Evolutionary conservation across 2,329 filamentous ascomycete species (phyloP), one percentile per base, ranked within the genome.

Genomic region (Pseudocercospora vitis): DNA sequence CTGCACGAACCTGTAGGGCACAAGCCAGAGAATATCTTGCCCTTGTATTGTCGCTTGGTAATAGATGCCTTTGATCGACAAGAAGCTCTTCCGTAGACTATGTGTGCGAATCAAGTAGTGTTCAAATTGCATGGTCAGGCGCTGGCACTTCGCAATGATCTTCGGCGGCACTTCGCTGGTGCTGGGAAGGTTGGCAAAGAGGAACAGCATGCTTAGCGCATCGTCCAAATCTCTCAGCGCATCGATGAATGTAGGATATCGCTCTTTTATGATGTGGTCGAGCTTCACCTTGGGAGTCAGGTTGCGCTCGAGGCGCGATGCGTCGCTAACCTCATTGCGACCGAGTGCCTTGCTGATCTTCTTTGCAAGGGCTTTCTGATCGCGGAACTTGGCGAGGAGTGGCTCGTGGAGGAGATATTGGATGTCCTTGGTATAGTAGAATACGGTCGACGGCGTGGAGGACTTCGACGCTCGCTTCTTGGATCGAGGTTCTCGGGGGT

Each of bases 1-100:
- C 78, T 99, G 94, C 68, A 97, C 96, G 75, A 99, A 99, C 72
- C 90, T 90, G 78, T 99, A 99, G 1, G 94, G 94, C 8, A 96
- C 92, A 32, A 99, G 80, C 94, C 94, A 99, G 62, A 97, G 79
- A 46, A 99, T 88, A 68, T 97, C 92, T 76, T 99, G 91, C 45
- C 94, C 94, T 72, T 96, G 90, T 58, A 99, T 95, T 48, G 87
- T 96, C 19, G 92, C 94, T 76, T 97, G 92, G 75, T 97, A 99
- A 78, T 99, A 99, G 68, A 99, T 97, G 58, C 94, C 94, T 80
- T 99, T 99, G 76, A 99, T 97, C 1, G 91, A 96, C 61, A 99
- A 77, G 78, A 99, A 99, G 0, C 91, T 96, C 77, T 96, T 97
- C 68, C 89, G 88, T 64, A 99, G 77, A 65, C 89, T 91, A 74